A percentile compares a stretch with the other conserved stretches of the same genome.
Evolutionary conservation across 352 stramenopile genomes (phyloP).

Genomic region (Pythium phragmiticola): DNA sequence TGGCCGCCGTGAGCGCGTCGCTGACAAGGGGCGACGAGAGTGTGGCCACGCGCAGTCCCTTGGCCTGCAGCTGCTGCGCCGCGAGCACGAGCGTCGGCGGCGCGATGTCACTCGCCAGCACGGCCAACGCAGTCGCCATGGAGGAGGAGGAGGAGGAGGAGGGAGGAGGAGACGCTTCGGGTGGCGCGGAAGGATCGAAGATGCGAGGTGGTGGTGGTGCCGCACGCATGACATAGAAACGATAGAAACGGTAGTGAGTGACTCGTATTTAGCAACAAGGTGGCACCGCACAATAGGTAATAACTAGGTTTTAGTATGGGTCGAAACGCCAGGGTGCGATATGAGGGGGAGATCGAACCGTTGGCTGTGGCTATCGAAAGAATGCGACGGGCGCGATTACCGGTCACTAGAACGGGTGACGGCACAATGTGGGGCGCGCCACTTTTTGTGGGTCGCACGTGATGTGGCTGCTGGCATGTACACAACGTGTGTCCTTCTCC

Average conservation of each 20-base stretch:
- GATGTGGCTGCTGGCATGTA: too few species aligned
- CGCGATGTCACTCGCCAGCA: slow-evolving; percentile 64
- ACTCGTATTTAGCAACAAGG: not conserved
- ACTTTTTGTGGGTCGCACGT: too few species aligned
- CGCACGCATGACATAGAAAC: slow-evolving; percentile 5
- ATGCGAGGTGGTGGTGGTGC: slow-evolving; percentile 19
- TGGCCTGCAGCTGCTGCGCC: slow-evolving; percentile 48
- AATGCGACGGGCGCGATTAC: too few species aligned
- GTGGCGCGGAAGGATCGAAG: slow-evolving; percentile 19
- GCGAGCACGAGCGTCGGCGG: slow-evolving; percentile 45
- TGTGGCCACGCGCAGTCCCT: slow-evolving; percentile 61
- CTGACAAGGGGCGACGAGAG: slow-evolving; percentile 53
- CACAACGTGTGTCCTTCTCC: too few species aligned
- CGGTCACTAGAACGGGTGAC: not conserved
- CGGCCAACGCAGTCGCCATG: slow-evolving; percentile 56
- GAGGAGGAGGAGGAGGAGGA: not conserved
- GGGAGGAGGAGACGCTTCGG: not conserved
- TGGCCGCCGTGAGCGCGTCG: slow-evolving; percentile 62
- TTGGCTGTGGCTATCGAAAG: not conserved
- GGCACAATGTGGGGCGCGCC: not conserved
- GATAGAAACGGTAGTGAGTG: not conserved
- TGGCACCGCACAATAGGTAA: not conserved
- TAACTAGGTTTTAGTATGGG: not conserved
- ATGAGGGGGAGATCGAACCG: slow-evolving; percentile 3
- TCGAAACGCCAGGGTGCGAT: not conserved